Evolutionary conservation across 129 eudicot genomes (phyloP).

Genomic region (Helichrysum umbraculigerum): DNA sequence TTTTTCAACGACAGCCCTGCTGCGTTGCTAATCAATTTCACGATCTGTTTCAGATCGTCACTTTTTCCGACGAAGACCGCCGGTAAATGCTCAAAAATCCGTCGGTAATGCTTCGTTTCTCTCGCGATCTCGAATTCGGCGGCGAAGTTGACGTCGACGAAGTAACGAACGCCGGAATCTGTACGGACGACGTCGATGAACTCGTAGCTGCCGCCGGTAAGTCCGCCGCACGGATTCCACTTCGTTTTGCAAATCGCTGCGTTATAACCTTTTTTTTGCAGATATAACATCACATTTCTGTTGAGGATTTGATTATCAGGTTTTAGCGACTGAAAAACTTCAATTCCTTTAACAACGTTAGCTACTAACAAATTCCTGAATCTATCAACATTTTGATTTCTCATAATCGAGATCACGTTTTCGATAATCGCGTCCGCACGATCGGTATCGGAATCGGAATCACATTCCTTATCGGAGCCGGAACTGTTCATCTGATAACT

Average conservation of each 20-base stretch:
- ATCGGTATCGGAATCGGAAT: conserved; percentile 29
- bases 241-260: conserved; percentile 77
- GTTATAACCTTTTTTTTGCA: conserved; percentile 60
- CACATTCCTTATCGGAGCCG: conserved; percentile 38
- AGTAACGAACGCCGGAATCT: conserved; percentile 43
- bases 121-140: conserved; percentile 79
- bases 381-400: conserved; percentile 33
- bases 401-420: conserved; percentile 10
- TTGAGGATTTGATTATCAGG: conserved; percentile 36
- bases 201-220: conserved; percentile 71
- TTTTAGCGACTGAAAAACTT: conserved; percentile 34
- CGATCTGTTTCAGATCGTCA: conserved; percentile 53
- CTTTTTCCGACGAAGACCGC: conserved; percentile 56
- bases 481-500: not conserved
- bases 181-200: conserved; percentile 66
- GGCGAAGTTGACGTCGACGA: conserved; percentile 58
- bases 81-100: conserved; percentile 32
- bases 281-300: conserved; percentile 57
- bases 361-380: conserved; percentile 37
- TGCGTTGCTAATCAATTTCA: conserved; percentile 52
- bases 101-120: conserved; percentile 48
- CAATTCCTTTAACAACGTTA: conserved; percentile 40
- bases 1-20: conserved; percentile 55
- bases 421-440: conserved; percentile 26
- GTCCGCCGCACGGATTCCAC: conserved; percentile 70